Conservation (phyloP, 176 grass and related monocot genomes). For the Zizania latifolia region DNA sequence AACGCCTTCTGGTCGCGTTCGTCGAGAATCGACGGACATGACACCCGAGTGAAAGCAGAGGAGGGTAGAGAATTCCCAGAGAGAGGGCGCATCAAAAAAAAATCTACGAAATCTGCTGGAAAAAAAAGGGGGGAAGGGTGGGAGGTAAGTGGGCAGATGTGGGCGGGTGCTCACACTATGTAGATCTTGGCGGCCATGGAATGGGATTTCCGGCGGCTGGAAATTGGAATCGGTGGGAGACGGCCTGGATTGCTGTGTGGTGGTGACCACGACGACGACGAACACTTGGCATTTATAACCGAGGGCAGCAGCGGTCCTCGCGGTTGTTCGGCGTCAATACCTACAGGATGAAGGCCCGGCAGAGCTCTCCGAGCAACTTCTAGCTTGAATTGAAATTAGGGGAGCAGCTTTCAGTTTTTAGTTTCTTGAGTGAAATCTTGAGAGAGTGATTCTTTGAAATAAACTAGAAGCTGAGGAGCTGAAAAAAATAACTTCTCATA, state of each 20-base stretch:
- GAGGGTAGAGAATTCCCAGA: neutral
- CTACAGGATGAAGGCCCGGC: no score
- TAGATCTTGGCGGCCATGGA: conserved; percentile 29
- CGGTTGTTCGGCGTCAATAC: neutral
- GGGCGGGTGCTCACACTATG: conserved; percentile 27
- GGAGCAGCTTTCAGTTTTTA: no score
- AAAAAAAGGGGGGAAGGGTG: neutral
- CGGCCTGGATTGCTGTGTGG: neutral
- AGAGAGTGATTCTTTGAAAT: no score
- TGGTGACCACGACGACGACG: no score
- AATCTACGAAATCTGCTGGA: neutral
- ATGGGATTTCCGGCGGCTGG: neutral
- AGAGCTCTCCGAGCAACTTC: no score
- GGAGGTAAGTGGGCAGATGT: neutral
- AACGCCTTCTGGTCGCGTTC: neutral
- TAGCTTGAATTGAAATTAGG: no score
- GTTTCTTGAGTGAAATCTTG: no score
- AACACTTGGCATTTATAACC: neutral
- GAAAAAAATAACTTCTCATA: no score
- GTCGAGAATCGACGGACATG: neutral
- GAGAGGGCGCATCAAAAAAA: neutral
- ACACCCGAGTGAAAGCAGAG: neutral
- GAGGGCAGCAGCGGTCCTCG: neutral
- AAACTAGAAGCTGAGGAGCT: no score
- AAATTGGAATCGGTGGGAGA: neutral